A percentile compares a stretch with the other conserved stretches of the same genome.
Conservation (phyloP, 371 early-diverging fungal genomes). For the Syncephalastrum contaminatum region DNA sequence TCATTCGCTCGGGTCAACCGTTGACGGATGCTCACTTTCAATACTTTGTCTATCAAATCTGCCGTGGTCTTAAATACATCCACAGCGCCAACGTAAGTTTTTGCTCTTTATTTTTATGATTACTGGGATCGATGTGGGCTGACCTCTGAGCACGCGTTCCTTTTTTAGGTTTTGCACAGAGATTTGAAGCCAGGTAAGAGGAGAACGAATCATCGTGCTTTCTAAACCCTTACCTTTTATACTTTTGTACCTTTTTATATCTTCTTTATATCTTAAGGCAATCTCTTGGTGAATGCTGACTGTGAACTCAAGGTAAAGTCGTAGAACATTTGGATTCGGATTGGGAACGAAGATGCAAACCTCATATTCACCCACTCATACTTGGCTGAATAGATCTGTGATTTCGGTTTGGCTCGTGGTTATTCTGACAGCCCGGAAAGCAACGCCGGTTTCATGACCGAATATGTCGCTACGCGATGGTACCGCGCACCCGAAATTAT, state of each 20-base stretch:
- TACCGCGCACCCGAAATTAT: slow-evolving; percentile 99
- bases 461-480: slow-evolving; percentile 98
- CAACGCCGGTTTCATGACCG: slow-evolving; percentile 92
- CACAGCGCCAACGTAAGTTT: slow-evolving; percentile 94
- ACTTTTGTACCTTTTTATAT: neutral
- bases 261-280: slow-evolving; percentile 43
- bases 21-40: slow-evolving; percentile 97
- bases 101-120: neutral
- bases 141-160: neutral
- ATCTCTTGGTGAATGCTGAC: slow-evolving; percentile 96
- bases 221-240: too few species aligned
- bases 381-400: slow-evolving; percentile 67
- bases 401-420: slow-evolving; percentile 94
- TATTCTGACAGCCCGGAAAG: slow-evolving; percentile 79
- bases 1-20: slow-evolving; percentile 94
- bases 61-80: slow-evolving; percentile 96
- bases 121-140: too few species aligned
- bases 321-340: neutral
- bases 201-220: neutral
- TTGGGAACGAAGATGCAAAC: neutral
- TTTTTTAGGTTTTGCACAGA: slow-evolving; percentile 74
- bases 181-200: slow-evolving; percentile 92
- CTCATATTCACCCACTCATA: neutral
- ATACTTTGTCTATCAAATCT: slow-evolving; percentile 97
- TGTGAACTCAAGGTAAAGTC: slow-evolving; percentile 82